Evolutionary conservation across 352 stramenopile genomes (phyloP).

Genomic region (Blastocystis sp.): DNA sequence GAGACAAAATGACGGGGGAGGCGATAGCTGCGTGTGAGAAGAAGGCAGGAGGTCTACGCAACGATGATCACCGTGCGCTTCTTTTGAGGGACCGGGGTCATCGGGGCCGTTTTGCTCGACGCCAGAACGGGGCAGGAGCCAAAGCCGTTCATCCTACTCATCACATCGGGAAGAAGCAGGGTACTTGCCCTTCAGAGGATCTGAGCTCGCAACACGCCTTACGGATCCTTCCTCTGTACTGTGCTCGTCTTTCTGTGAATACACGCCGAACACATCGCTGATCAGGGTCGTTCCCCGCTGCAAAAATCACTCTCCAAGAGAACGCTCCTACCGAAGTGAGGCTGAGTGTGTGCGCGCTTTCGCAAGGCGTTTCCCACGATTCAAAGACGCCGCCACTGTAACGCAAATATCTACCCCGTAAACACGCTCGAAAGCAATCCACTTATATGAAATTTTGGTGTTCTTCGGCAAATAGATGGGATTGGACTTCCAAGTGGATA

Average conservation of each 20-base stretch:
- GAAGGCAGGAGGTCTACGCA: background rate
- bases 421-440: too few species aligned
- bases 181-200: constrained; percentile 30
- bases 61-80: constrained; percentile 41
- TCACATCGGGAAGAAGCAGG: background rate
- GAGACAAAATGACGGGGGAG: constrained; percentile 53
- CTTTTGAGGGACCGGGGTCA: background rate
- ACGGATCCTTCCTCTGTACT: background rate
- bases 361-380: constrained; percentile 48
- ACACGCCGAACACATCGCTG: constrained; percentile 2
- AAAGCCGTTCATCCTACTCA: background rate
- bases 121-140: constrained; percentile 42
- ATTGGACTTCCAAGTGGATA: constrained; percentile 55
- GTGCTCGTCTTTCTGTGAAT: background rate
- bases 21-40: constrained; percentile 16
- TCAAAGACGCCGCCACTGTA: constrained; percentile 62
- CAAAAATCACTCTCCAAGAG: background rate
- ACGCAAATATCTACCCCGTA: constrained; percentile 33
- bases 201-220: constrained; percentile 5
- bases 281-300: constrained; percentile 20
- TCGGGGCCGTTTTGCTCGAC: background rate
- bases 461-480: constrained; percentile 38
- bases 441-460: constrained; percentile 63
- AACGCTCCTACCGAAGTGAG: constrained; percentile 8
- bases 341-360: constrained; percentile 27